Conservation (phyloP, 1,284 basidiomycete genomes). For the Sporisorium reilianum region DNA sequence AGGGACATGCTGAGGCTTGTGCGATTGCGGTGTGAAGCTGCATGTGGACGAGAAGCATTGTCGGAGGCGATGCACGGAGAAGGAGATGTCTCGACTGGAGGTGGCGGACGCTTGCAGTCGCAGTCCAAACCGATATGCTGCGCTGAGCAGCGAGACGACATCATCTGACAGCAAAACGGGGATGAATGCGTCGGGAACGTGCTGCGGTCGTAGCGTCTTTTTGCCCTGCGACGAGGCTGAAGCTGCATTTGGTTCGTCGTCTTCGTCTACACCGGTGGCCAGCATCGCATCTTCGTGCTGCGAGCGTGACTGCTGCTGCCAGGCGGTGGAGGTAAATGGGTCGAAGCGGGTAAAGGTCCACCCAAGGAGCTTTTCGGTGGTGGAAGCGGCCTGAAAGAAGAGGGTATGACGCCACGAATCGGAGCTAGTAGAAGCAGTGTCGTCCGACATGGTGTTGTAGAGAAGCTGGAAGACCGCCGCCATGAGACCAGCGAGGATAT, state of each 20-base stretch:
- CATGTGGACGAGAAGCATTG: constrained; percentile 42
- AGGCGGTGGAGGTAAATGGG: constrained; percentile 42
- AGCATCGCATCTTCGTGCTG: constrained; percentile 28
- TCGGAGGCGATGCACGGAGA: constrained; percentile 47
- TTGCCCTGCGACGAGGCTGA: constrained; percentile 11
- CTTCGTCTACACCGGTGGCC: constrained; percentile 31
- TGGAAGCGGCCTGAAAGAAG: constrained; percentile 48
- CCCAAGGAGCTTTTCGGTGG: constrained; percentile 52
- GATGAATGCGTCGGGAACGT: constrained; percentile 36
- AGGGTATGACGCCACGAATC: constrained; percentile 27
- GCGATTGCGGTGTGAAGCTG: constrained; percentile 42
- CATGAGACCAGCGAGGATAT: constrained; percentile 52
- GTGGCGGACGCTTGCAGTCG: constrained; percentile 20
- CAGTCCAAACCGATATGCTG: constrained; percentile 43
- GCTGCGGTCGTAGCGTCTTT: constrained; percentile 23
- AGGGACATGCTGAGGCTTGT: constrained; percentile 45
- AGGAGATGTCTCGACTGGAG: constrained; percentile 41
- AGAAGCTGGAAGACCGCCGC: constrained; percentile 47
- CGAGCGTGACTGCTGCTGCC: constrained; percentile 41
- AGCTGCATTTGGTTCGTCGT: constrained; percentile 24
- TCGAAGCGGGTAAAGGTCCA: constrained; percentile 56
- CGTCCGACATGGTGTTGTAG: constrained; percentile 44
- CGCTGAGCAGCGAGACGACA: constrained; percentile 47
- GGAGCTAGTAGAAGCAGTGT: constrained; percentile 11
- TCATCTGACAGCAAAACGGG: constrained; percentile 48